Evolutionary conservation across 176 grass and related monocot species (phyloP), one percentile per base, ranked within the genome.

Genomic region (Poa annua): DNA sequence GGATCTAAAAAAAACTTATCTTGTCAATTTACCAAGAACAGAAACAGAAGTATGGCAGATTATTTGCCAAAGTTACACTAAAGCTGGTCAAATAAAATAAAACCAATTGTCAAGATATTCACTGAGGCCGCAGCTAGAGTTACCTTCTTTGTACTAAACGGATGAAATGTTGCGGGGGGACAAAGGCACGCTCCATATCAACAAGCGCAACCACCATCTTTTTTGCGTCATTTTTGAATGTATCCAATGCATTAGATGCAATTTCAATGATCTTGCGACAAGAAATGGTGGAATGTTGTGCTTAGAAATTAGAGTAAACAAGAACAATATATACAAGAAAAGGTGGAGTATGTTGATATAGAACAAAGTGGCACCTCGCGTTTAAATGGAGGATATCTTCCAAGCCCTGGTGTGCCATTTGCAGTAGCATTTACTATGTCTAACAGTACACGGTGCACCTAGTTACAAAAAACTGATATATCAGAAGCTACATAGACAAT

Each of bases 171-270:
- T 92, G 95, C 20, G 95, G 95, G 48, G 95, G 95, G 19, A 97
- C 92, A 94, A 94, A 94, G 76, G 92, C 90, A 86, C 90, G 88
- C 74, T 97, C 95, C 95, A 97, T 97, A 79, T 94, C 95, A 91
- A 97, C 95, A 86, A 97, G 90, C 21, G 95, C 95, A 87, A 97
- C 86, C 49, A 97, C 90, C 95, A 97, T 97, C 69, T 91, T 97
- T 84, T 94, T 97, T 7, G 95, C 86, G 44, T 94, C 92, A 82
- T 32, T 97, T 94, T 94, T 94, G 80, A 97, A 97, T 71, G 38
- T 66, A 69, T 94, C 95, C 75, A 97, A 76, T 61, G 95, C 92
- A 85, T 87, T 79, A 66, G 95, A 89, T 71, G 95, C 92, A 71
- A 97, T 92, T 88, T 85, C 80, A 91, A 98, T 82, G 74, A 97